Base-by-base conservation (phyloP, 495 filamentous ascomycete genomes). In the Xylaria scruposa region DNA sequence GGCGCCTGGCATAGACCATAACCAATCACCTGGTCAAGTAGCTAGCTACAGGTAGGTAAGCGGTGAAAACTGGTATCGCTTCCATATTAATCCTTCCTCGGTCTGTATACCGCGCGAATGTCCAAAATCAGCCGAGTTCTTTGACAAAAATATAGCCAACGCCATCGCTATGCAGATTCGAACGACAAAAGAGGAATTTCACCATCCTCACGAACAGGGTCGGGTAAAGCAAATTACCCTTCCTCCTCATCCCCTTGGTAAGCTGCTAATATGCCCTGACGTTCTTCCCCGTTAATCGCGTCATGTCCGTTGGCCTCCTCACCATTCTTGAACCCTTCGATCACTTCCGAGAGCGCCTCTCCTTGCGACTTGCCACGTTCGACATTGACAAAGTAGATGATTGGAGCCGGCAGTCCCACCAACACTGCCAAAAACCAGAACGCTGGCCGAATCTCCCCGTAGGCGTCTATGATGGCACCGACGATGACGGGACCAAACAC, bases 401-500 rank as follows among this genome's bases (percentile, higher is more conserved):
- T 81, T 7, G 94, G 93, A 42, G 94, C 87, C 15, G 96, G 95
- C 0, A 97, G 77, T 47, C 92, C 90, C 10, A 99, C 91, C 44
- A 99, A 81, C 7, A 90, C 85, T 1, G 94, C 95, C 38, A 99
- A 83, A 76, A 99, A 99, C 84, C 92, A 92, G 78, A 99, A 99
- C 2, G 95, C 94, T 40, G 94, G 94, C 73, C 96, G 85, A 70
- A 99, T 98, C 73, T 95, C 91, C 1, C 96, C 96, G 67, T 93
- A 93, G 19, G 86, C 89, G 76, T 98, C 95, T 17, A 96, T 97
- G 70, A 99, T 94, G 0, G 90, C 88, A 4, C 96, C 96, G 1
- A 98, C 97, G 77, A 99, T 95, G 3, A 93, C 91, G 5, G 96
- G 96, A 0, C 96, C 96, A 78, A 99, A 97, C 21, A 99, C 85